Base-by-base conservation (phyloP, 805 yeast species). In the Starmerella apis region DNA sequence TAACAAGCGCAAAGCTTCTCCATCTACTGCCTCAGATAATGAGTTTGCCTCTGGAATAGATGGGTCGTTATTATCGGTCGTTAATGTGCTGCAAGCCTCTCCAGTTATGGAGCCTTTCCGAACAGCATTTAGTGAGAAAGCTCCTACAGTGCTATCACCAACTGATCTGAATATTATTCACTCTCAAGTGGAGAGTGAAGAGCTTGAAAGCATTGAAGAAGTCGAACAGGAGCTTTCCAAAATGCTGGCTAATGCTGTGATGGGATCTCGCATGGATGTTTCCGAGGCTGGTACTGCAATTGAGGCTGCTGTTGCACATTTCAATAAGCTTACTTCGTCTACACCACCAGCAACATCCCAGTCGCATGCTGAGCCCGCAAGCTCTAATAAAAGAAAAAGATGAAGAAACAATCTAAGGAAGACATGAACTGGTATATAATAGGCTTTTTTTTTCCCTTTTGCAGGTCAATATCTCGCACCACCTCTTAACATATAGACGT, bases 201-300 rank as follows among this genome's bases (percentile, higher is more conserved):
- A 22, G 25, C 11, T 52, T 18, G 32, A n/a, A 5, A 18, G n/a
- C 16, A 14, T 39, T 2, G 51, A 43, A 11, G 48, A 31, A 11
- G 35, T 49, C 24, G 50, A 46, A 31, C 36, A 23, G 11, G 52
- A 49, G 28, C 49, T 52, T 14, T 6, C 36, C 4, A 33, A 24
- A 19, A 42, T 52, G 48, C 32, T 52, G 31, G 55, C 55, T 11
- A 52, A 52, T 32, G 48, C 48, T 14, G 53, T 39, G 22, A 38
- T 52, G 49, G 28, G 41, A 19, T 16, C n/a, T 1, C 18, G 9
- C 2, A 28, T 28, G 19, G 31, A 23, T 20, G 42, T 42, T n/a
- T 16, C n/a, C 10, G 48, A 43, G 4, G 46, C 46, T 4, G 19
- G 39, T 3, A 19, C 22, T 10, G 37, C 19, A 13, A 18, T 51